phyloP scores from a whole-genome alignment of 1,139 yeast genomes.

The Pichia sp. region DNA sequence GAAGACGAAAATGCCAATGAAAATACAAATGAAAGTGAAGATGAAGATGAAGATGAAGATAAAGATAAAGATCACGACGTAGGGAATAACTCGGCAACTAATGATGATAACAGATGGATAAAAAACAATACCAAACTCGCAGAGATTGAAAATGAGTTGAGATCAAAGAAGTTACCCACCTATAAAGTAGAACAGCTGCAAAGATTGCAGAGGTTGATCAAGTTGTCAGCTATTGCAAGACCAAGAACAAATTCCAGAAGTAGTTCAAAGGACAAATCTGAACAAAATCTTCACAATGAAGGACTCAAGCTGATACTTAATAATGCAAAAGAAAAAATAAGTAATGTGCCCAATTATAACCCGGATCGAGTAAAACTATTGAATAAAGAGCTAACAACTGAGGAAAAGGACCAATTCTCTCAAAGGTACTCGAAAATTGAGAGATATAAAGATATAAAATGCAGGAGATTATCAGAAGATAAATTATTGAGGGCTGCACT shows the following conservation, averaged over 20 bases:
- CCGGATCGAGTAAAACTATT: conserved; percentile 10
- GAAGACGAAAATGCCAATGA: too few species aligned
- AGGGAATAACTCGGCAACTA: too few species aligned
- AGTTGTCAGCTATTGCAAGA: conserved; percentile 14
- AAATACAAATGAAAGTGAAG: too few species aligned
- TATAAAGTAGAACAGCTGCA: conserved; percentile 15
- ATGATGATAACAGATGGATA: not conserved
- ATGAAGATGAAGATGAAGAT: too few species aligned
- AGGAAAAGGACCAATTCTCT: conserved; percentile 1
- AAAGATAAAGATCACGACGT: too few species aligned
- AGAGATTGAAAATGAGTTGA: not conserved
- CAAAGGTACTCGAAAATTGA: conserved; percentile 4
- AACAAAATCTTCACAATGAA: not conserved
- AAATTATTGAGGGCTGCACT: conserved; percentile 6
- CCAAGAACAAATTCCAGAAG: conserved; percentile 11
- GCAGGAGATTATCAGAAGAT: conserved; percentile 11
- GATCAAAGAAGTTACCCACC: conserved; percentile 9
- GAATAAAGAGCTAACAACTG: not conserved
- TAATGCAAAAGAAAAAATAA: conserved; percentile 10
- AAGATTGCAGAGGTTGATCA: conserved; percentile 8
- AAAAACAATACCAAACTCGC: conserved; percentile 1
- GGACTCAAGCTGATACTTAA: conserved; percentile 1
- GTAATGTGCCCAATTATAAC: conserved; percentile 12
- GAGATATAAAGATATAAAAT: conserved; percentile 6
- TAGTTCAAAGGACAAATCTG: not conserved